Evolutionary conservation across 176 grass and related monocot species (phyloP).

Genomic region (Rhipidocladum racemiflorum): DNA sequence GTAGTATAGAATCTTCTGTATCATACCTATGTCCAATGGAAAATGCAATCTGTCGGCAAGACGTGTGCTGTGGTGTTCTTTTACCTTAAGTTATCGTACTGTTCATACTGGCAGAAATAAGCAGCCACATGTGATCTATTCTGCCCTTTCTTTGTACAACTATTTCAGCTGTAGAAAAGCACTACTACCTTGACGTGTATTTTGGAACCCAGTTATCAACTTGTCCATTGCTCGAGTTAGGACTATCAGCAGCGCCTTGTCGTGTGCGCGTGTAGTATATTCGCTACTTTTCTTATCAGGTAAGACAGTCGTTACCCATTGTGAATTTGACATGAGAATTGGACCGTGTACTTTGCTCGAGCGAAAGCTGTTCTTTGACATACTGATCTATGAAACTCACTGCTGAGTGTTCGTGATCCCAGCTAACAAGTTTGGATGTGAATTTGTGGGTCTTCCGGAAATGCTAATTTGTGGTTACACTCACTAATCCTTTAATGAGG

Average conservation of each 20-base stretch:
- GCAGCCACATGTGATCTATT: background rate
- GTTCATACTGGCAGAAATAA: conserved; percentile 27
- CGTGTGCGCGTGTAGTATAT: background rate
- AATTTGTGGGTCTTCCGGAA: background rate
- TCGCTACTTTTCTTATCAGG: background rate
- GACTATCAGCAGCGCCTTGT: background rate
- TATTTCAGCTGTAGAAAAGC: conserved; percentile 8
- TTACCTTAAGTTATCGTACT: conserved; percentile 1
- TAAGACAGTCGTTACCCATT: background rate
- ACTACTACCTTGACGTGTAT: background rate
- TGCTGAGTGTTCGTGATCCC: background rate
- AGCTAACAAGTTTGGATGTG: background rate
- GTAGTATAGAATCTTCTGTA: conserved; percentile 41
- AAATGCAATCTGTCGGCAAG: conserved; percentile 12
- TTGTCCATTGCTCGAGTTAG: background rate
- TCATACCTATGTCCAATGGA: background rate
- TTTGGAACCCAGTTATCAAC: background rate
- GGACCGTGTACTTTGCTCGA: background rate
- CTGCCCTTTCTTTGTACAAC: conserved; percentile 16
- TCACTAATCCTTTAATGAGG: too few relatives aligned
- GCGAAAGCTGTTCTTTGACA: background rate
- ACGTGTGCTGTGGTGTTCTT: background rate
- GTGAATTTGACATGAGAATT: background rate
- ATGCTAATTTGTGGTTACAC: too few relatives aligned
- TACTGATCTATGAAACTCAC: background rate